Evolutionary conservation across 352 stramenopile genomes (phyloP).

Genomic region (Pythium rhizo-oryzae): DNA sequence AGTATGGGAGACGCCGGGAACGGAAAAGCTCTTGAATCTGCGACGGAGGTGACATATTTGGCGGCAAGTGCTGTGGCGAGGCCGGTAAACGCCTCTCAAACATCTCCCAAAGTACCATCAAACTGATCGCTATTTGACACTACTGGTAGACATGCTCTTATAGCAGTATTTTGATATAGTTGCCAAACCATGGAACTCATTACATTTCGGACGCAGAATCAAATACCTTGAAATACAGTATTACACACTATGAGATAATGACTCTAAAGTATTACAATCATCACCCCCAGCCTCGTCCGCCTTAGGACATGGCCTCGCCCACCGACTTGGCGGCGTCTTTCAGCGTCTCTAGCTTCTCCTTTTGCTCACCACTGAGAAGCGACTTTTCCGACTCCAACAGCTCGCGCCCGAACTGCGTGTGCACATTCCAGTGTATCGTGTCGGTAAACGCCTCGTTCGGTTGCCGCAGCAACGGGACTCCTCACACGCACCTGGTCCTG

Average conservation of each 20-base stretch:
- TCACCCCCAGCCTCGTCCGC: too few species aligned
- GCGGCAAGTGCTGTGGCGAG: too few species aligned
- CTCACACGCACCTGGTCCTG: constrained; percentile 43
- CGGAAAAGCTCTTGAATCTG: too few species aligned
- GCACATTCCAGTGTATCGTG: not conserved
- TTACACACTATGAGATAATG: too few species aligned
- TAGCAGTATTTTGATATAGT: too few species aligned
- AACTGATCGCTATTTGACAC: too few species aligned
- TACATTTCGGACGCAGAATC: not conserved
- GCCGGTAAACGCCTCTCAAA: too few species aligned
- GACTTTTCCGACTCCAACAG: constrained; percentile 59
- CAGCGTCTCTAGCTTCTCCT: constrained; percentile 69
- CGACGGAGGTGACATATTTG: too few species aligned
- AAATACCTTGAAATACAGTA: not conserved
- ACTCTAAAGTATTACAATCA: too few species aligned
- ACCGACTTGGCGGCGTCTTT: constrained; percentile 72
- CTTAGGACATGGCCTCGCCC: constrained; percentile 53
- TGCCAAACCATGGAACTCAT: not conserved
- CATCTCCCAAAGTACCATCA: too few species aligned
- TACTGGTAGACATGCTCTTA: too few species aligned
- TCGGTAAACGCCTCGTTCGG: not conserved
- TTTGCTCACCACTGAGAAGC: constrained; percentile 68
- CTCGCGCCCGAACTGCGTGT: constrained; percentile 60
- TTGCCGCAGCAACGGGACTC: not conserved
- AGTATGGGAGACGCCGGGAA: too few species aligned